Evolutionary conservation across 495 filamentous ascomycete species (phyloP), one percentile per base, ranked within the genome.

Genomic region (Trichocladium antarcticum): DNA sequence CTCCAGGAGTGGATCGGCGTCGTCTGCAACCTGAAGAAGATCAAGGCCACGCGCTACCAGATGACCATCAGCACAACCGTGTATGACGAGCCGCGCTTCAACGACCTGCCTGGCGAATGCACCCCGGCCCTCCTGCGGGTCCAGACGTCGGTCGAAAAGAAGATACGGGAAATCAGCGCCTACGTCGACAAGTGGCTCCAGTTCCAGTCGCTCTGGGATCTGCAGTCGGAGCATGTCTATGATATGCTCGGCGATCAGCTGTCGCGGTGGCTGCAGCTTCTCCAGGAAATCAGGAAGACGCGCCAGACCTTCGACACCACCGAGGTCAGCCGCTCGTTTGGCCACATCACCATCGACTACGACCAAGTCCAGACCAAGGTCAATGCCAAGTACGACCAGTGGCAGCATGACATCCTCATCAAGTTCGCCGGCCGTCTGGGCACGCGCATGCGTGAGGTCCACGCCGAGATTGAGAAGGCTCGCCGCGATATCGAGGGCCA

Each of bases 161-260:
- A 86, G 65, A 63, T 96, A 12, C 69, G 74, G 15, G 79, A 81
- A 16, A 84, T 96, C 28, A 76, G 83, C 15, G 68, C 68, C 15
- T 99, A 97, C 61, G 85, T 97, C 10, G 85, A 95, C 59, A 88
- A 95, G 67, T 99, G 92, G 92, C 71, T 97, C 31, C 92, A 95
- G 59, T 99, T 97, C 68, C 92, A 99, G 68, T 95, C 90, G 3
- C 76, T 99, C 17, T 99, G 92, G 92, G 92, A 99, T 69, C 71
- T 99, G 47, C 89, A 93, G 60, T 84, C 88, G 5, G 93, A 96
- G 55, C 85, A 95, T 51, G 87, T 99, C 0, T 94, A 94, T 56
- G 85, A 90, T 46, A 74, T 84, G 19, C 72, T 99, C 1, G 86
- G 89, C n/a, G 89, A 96, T 41, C 81, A 96, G 57, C 73, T 99